Conservation (phyloP, 257 asterid species). For the Leptodermis oblonga region DNA sequence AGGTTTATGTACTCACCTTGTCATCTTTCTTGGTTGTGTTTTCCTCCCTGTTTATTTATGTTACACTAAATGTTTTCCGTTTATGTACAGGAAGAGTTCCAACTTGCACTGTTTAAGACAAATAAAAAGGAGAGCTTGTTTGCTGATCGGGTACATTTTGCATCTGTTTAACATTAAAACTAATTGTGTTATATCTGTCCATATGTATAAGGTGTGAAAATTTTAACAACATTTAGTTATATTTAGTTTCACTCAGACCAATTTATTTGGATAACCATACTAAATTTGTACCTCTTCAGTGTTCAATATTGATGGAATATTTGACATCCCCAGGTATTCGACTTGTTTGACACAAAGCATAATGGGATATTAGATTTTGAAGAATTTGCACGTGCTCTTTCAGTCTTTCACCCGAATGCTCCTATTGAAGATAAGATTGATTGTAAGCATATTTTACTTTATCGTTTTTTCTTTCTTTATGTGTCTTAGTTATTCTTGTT, state of each 20-base stretch:
- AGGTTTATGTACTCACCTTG: background rate
- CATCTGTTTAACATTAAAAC: slow-evolving; percentile 9
- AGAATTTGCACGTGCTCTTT: slow-evolving; percentile 84
- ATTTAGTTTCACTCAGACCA: background rate
- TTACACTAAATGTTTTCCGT: slow-evolving; percentile 11
- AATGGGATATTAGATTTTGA: slow-evolving; percentile 75
- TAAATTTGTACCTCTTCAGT: slow-evolving; percentile 3
- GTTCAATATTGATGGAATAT: background rate
- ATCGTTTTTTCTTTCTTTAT: background rate
- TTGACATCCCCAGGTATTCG: slow-evolving; percentile 53
- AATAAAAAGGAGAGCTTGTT: slow-evolving; percentile 73
- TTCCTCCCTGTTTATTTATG: background rate
- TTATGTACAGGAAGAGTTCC: slow-evolving; percentile 76
- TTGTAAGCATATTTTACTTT: slow-evolving; percentile 37
- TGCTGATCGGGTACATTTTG: slow-evolving; percentile 79
- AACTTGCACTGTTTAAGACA: slow-evolving; percentile 76
- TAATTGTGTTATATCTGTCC: background rate
- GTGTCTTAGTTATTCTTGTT: background rate
- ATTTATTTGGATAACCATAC: background rate
- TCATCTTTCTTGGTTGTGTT: background rate
- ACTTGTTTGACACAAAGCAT: slow-evolving; percentile 75
- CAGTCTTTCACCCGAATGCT: slow-evolving; percentile 89
- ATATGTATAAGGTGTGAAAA: background rate
- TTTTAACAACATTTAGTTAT: background rate
- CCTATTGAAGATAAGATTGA: slow-evolving; percentile 74